Percentiles rank a stretch among this genome's conserved stretches.
Evolutionary conservation across 2,329 filamentous ascomycete species (phyloP).

Genomic region (Xylariaceae sp.): DNA sequence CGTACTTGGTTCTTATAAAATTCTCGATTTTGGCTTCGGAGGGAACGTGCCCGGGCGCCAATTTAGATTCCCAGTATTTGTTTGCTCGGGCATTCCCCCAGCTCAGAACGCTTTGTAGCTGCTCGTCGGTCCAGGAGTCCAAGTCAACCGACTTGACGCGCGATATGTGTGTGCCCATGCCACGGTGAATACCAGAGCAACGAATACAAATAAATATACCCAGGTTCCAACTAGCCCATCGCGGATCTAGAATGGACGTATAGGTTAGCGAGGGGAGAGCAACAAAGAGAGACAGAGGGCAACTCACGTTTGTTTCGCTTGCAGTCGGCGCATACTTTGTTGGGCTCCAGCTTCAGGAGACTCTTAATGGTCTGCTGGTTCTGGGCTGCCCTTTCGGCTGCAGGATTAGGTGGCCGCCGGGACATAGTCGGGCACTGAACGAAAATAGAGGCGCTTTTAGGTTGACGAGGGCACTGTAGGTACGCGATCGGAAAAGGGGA

Average conservation of each 20-base stretch:
- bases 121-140: conserved; percentile 97
- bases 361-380: conserved; percentile 93
- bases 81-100: conserved; percentile 97
- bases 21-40: conserved; percentile 99
- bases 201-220: conserved; percentile 97
- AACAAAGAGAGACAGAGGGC: background rate
- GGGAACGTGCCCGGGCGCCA: conserved; percentile 84
- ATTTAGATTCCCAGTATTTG: conserved; percentile 97
- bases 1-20: conserved; percentile 98
- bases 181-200: conserved; percentile 96
- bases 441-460: background rate
- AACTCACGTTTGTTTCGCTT: conserved; percentile 93
- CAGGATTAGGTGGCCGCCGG: conserved; percentile 70
- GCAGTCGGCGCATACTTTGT: conserved; percentile 97
- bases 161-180: conserved; percentile 98
- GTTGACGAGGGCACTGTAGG: background rate
- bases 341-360: conserved; percentile 87
- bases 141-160: conserved; percentile 97
- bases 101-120: conserved; percentile 85
- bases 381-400: conserved; percentile 82
- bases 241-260: conserved; percentile 60
- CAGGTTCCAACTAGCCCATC: conserved; percentile 99
- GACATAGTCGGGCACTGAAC: conserved; percentile 56
- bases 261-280: conserved; percentile 1
- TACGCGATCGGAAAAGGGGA: background rate